A percentile compares a stretch with the other conserved stretches of the same genome.
Evolutionary conservation across 768 basidiomycete genomes (phyloP).

Genomic region (Sutorius australiensis): DNA sequence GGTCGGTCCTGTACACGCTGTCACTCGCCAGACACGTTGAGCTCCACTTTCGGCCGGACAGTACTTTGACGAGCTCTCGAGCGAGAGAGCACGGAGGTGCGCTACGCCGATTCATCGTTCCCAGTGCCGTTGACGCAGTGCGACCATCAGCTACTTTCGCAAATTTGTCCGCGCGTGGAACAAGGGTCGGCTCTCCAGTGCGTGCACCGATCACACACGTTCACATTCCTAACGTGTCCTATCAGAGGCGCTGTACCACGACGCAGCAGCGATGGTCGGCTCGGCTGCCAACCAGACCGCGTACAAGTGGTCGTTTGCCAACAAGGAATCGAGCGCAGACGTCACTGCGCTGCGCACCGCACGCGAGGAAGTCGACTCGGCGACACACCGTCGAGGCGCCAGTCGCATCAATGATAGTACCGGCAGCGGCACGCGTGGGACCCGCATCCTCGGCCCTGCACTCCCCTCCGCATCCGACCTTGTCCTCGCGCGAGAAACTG

Average conservation of each 20-base stretch:
- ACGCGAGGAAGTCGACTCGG: slow-evolving; percentile 53
- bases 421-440: not conserved
- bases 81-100: not conserved
- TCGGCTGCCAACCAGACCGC: slow-evolving; percentile 68
- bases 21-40: not conserved
- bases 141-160: slow-evolving; percentile 68
- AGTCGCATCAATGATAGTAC: too few species aligned
- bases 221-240: not conserved
- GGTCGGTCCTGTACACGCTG: slow-evolving; percentile 32
- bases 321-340: slow-evolving; percentile 58
- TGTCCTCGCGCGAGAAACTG: not conserved
- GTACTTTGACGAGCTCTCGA: slow-evolving; percentile 58
- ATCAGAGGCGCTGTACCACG: slow-evolving; percentile 57
- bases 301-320: slow-evolving; percentile 87
- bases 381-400: slow-evolving; percentile 33
- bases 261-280: slow-evolving; percentile 51
- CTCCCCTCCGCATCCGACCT: slow-evolving; percentile 39
- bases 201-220: not conserved
- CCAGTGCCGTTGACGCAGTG: slow-evolving; percentile 32
- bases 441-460: slow-evolving; percentile 59
- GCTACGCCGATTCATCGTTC: not conserved
- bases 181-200: slow-evolving; percentile 66
- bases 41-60: slow-evolving; percentile 26
- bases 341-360: slow-evolving; percentile 54
- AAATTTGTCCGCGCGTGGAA: slow-evolving; percentile 95